Conservation (phyloP, 2,329 filamentous ascomycete genomes). For the Alternaria rosae region DNA sequence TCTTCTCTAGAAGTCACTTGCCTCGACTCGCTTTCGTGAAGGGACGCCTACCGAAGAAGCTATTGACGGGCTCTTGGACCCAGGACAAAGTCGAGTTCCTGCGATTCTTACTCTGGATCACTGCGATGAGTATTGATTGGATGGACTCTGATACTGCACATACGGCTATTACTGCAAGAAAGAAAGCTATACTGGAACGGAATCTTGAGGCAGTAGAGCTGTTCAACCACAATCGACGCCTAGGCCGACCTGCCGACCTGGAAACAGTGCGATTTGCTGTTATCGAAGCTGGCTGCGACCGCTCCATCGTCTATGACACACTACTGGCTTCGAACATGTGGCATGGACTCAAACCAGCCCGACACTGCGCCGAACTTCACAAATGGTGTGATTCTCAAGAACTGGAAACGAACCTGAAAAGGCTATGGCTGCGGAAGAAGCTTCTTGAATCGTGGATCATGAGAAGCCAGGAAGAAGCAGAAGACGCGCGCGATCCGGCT, state of each 20-base stretch:
- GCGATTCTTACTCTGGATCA: conserved; percentile 41
- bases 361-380: conserved; percentile 28
- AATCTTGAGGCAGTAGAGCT: conserved; percentile 45
- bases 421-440: conserved; percentile 37
- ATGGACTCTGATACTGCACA: conserved; percentile 16
- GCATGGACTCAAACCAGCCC: conserved; percentile 12
- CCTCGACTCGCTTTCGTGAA: conserved; percentile 36
- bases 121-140: conserved; percentile 45
- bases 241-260: conserved; percentile 35
- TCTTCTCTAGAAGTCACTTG: conserved; percentile 39
- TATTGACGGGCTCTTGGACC: conserved; percentile 39
- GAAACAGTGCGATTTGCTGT: conserved; percentile 37
- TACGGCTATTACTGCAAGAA: conserved; percentile 25
- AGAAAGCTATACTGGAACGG: conserved; percentile 33
- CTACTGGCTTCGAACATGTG: conserved; percentile 30
- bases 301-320: conserved; percentile 43
- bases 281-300: conserved; percentile 38
- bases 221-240: conserved; percentile 43
- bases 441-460: conserved; percentile 25
- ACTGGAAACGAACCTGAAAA: conserved; percentile 30
- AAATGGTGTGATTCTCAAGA: conserved; percentile 38
- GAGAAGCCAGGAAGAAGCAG: background rate
- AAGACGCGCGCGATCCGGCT: background rate
- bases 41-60: conserved; percentile 39
- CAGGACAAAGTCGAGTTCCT: conserved; percentile 40